These are phyloP conservation scores for Boletus austroedulis DNA, from an alignment of 1,284 basidiomycete species.

Conservation along the genomic window DNA sequence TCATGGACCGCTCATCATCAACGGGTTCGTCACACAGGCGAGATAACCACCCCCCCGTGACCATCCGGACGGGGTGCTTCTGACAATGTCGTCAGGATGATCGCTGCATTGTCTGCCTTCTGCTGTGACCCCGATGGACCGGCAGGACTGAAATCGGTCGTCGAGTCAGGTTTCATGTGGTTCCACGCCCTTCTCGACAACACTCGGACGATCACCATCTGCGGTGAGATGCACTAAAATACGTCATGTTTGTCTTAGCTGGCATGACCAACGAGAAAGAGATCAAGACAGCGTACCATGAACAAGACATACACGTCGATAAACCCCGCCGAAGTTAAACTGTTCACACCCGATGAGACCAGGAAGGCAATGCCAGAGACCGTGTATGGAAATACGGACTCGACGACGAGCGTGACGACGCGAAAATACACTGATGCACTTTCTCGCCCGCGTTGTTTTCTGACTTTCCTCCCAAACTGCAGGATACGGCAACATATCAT, in stretches of 20 bases:
- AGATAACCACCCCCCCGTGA: background rate
- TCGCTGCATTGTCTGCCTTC: background rate
- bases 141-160: conserved; percentile 8
- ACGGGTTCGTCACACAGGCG: background rate
- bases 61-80: background rate
- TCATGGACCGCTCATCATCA: background rate
- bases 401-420: conserved; percentile 18
- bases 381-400: conserved; percentile 30
- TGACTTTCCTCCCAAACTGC: conserved; percentile 10
- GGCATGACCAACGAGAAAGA: too few relatives aligned
- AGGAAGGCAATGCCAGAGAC: conserved; percentile 27
- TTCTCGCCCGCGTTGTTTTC: conserved; percentile 14
- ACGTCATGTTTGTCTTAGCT: background rate
- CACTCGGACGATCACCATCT: conserved; percentile 29
- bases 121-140: background rate
- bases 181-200: conserved; percentile 16
- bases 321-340: conserved; percentile 12
- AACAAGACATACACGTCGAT: conserved; percentile 19
- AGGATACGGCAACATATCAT: conserved; percentile 29
- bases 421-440: conserved; percentile 21
- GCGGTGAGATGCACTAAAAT: conserved; percentile 31
- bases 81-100: conserved; percentile 4
- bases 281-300: conserved; percentile 17
- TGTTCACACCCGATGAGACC: conserved; percentile 19
- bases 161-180: background rate